phyloP scores from a whole-genome alignment of 2,329 filamentous ascomycete species.

The Aspergillus sp. region DNA sequence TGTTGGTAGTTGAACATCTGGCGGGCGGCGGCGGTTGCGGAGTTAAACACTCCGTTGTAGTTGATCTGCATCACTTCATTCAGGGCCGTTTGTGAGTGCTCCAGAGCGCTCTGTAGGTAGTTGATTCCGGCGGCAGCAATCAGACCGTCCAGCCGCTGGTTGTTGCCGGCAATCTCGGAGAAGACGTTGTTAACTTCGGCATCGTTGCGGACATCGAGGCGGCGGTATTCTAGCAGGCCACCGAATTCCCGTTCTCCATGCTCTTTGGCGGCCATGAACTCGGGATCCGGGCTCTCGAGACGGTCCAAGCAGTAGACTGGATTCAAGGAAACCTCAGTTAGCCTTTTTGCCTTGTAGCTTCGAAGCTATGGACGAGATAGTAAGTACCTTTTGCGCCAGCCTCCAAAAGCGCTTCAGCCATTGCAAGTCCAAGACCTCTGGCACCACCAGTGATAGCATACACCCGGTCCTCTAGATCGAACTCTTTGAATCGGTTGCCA shows the following conservation, averaged over 20 bases:
- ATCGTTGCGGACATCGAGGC: conserved; percentile 42
- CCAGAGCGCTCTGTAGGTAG: conserved; percentile 35
- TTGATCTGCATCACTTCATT: conserved; percentile 44
- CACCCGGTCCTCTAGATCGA: conserved; percentile 36
- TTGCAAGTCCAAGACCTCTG: conserved; percentile 38
- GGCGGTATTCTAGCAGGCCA: conserved; percentile 40
- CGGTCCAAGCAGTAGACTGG: conserved; percentile 45
- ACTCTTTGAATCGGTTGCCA: conserved; percentile 35
- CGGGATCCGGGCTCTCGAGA: conserved; percentile 35
- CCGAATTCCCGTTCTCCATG: conserved; percentile 30
- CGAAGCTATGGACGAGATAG: not conserved
- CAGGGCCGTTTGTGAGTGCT: conserved; percentile 35
- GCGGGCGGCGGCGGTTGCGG: conserved; percentile 41
- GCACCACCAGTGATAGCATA: conserved; percentile 40
- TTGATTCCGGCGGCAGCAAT: conserved; percentile 40
- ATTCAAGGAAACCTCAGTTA: not conserved
- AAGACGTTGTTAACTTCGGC: conserved; percentile 30
- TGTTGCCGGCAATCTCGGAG: conserved; percentile 26
- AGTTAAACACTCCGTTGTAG: conserved; percentile 44
- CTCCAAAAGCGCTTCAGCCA: conserved; percentile 43
- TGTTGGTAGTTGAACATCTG: conserved; percentile 46
- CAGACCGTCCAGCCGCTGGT: conserved; percentile 35
- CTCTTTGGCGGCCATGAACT: conserved; percentile 36
- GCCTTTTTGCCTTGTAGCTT: not conserved
- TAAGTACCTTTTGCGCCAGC: conserved; percentile 40